Evolutionary conservation across 208 protist genomes (phyloP), one percentile per base, ranked within the genome.

Genomic region (Acanthamoeba sp.): DNA sequence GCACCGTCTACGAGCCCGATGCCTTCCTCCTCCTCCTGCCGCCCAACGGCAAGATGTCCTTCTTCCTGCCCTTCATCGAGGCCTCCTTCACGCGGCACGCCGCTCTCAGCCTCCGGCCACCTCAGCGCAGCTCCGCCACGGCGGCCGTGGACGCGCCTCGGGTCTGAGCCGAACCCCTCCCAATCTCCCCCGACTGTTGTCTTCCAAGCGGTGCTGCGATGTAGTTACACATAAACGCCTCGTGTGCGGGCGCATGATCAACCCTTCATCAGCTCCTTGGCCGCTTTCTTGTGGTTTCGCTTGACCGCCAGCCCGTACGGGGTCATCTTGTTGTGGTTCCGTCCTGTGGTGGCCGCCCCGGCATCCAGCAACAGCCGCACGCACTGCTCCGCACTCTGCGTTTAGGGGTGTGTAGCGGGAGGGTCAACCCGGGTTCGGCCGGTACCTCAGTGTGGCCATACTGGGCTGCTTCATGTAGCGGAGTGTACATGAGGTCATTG

Each of bases 1-100:
- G 48, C 48, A 36, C 50, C 14, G 29, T 52, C 48, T 88, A 62
- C 24, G 80, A 62, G 12, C 80, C 80, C 50, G 80, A 88, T 9
- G 48, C 2, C 27, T 88, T 88, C 80, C 42, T 88, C 29, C 32
- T 62, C n/a, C 50, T 88, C 16, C 80, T 88, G 80, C 80, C 80
- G 29, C n/a, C 80, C 34, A 52, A 62, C 80, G 80, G 80, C 80
- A 88, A 88, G 16, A 62, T 62, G 42, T 22, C 80, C 50, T 88
- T 88, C 38, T 88, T 88, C 50, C 50, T 62, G 50, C 80, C 80
- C 45, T 88, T 88, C 50, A 62, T 88, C 50, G 80, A 88, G 80
- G 42, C 50, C 48, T 88, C 48, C 45, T 88, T 88, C 34, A 32
- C 48, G 6, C 36, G n/a, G 22, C 80, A 88, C 80, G 80, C 80